Conservation (phyloP, 345 rosid genomes). For the Limnanthes douglasii region DNA sequence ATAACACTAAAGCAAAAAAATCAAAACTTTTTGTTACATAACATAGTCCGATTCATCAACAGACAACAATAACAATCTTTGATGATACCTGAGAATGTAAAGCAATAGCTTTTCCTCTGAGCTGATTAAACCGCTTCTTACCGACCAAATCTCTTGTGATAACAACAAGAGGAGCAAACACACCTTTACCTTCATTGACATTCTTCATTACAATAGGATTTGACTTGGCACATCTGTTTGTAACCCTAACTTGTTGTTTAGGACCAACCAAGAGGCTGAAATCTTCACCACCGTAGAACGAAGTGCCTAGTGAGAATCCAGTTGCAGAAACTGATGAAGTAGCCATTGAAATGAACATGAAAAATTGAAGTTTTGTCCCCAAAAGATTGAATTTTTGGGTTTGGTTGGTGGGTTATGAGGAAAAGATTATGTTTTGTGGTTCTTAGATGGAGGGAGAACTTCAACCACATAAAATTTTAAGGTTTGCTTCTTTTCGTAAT, state of each 20-base stretch:
- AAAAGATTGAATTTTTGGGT: too few relatives aligned
- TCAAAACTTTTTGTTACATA: too few relatives aligned
- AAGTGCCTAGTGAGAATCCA: constrained; percentile 16
- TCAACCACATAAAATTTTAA: too few relatives aligned
- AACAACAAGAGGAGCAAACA: constrained; percentile 78
- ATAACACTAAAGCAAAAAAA: too few relatives aligned
- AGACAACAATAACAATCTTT: too few relatives aligned
- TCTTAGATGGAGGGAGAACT: too few relatives aligned
- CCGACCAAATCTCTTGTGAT: constrained; percentile 55
- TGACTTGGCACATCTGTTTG: constrained; percentile 24
- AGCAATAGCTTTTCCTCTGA: constrained; percentile 94
- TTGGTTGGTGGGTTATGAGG: too few relatives aligned
- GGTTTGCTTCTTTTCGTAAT: too few relatives aligned
- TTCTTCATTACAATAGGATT: constrained; percentile 78
- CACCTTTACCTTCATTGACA: constrained; percentile 88
- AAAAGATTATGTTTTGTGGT: too few relatives aligned
- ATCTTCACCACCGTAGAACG: constrained; percentile 48
- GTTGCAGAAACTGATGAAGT: constrained; percentile 33
- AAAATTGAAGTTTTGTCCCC: too few relatives aligned
- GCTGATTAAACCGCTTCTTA: constrained; percentile 82
- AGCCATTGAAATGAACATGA: constrained; percentile 28
- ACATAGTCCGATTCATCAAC: too few relatives aligned
- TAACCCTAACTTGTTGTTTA: constrained; percentile 18
- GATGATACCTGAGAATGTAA: constrained; percentile 76
- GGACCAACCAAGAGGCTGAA: constrained; percentile 13